phyloP scores from a whole-genome alignment of 352 stramenopile genomes.

The Pythium periplocum region DNA sequence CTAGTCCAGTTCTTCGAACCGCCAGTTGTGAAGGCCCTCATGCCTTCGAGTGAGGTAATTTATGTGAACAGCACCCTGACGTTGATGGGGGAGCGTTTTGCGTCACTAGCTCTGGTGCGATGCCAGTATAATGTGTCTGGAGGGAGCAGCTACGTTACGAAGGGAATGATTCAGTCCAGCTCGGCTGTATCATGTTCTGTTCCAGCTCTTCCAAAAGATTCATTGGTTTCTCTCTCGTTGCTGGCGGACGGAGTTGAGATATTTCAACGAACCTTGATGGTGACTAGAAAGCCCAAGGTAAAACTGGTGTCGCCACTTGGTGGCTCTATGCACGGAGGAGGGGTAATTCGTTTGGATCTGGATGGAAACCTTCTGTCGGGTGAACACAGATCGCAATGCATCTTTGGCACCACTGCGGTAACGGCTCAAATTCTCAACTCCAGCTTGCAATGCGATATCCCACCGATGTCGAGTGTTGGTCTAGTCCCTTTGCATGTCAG shows the following conservation, averaged over 20 bases:
- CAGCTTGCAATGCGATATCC: background rate
- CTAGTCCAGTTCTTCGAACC: too few species aligned
- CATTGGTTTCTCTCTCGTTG: background rate
- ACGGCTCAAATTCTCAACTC: background rate
- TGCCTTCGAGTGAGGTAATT: too few species aligned
- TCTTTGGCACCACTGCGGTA: background rate
- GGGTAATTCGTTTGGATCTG: background rate
- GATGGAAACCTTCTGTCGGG: background rate
- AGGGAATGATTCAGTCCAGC: background rate
- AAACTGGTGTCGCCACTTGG: background rate
- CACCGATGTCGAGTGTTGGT: background rate
- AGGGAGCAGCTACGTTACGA: background rate
- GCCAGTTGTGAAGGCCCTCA: too few species aligned
- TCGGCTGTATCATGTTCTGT: background rate
- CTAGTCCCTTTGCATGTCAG: background rate
- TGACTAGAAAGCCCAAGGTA: background rate
- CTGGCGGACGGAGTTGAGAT: background rate
- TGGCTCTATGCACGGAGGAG: background rate
- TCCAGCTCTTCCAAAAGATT: background rate
- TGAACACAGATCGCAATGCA: background rate
- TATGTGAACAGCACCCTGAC: too few species aligned
- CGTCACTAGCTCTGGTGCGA: background rate
- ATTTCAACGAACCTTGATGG: background rate
- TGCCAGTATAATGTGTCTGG: background rate
- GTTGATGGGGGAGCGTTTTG: background rate